phyloP scores from a whole-genome alignment of 345 rosid genomes.

The Luvunga scandens region DNA sequence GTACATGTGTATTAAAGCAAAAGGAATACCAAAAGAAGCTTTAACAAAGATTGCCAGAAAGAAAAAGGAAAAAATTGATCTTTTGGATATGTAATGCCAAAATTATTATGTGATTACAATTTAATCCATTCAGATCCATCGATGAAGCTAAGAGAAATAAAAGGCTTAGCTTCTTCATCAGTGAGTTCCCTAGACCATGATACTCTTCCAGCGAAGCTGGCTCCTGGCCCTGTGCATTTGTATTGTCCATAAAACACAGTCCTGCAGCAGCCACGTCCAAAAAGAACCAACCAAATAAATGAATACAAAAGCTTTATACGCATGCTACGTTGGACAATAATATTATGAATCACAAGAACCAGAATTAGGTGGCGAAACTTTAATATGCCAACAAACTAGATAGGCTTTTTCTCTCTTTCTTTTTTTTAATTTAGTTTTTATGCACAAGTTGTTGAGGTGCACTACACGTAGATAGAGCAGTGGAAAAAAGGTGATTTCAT shows the following conservation, averaged over 20 bases:
- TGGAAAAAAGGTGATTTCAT: background rate
- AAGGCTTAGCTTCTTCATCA: constrained; percentile 88
- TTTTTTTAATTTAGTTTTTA: background rate
- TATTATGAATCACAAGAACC: background rate
- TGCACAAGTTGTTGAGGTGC: constrained; percentile 22
- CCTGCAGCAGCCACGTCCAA: constrained; percentile 41
- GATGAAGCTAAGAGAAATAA: constrained; percentile 66
- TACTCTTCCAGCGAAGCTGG: constrained; percentile 80
- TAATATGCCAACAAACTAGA: background rate
- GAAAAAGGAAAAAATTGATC: background rate
- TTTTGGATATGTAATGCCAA: background rate
- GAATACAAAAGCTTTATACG: background rate
- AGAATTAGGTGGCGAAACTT: background rate
- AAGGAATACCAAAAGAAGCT: background rate
- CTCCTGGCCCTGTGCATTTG: constrained; percentile 89
- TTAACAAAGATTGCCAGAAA: background rate
- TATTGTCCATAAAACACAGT: constrained; percentile 96
- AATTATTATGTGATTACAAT: constrained; percentile 18
- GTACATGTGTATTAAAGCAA: background rate
- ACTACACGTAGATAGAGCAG: constrained; percentile 37
- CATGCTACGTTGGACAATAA: background rate
- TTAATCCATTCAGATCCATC: constrained; percentile 93
- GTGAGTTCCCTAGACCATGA: constrained; percentile 90
- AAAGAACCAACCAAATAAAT: constrained; percentile 8
- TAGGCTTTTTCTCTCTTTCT: background rate